Evolutionary conservation across 192 early-diverging fungal genomes (phyloP), one percentile per base, ranked within the genome.

Genomic region (Helicostylum pulchrum): DNA sequence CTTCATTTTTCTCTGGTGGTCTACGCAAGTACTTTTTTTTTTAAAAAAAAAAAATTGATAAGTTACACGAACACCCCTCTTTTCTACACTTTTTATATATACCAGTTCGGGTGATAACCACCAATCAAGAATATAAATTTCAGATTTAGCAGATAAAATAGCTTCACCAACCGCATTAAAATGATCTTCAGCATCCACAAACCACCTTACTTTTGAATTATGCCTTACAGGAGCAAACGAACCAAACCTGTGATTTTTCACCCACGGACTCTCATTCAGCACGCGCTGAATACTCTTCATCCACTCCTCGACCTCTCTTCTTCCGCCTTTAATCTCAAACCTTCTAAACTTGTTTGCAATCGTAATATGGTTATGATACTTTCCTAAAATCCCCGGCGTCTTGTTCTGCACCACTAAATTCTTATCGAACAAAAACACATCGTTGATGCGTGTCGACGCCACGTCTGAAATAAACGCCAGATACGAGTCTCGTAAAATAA

Each of bases 71-170:
- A 48, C 12, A 48, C n/a, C 39, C 54, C 23, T n/a, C 9, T 30
- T 15, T 44, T 31, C 11, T 4, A 74, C 62, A n/a, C n/a, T 26
- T 26, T 26, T 26, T 26, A 2, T 59, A n/a, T n/a, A n/a, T 78
- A 85, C 83, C 66, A 95, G 63, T 66, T 95, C 94, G 14, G 94
- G 94, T 43, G 88, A 88, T n/a, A 95, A 83, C 89, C 93, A 95
- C 94, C 94, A 94, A 72, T 93, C 92, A 31, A 69, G 77, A 64
- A 91, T 89, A 53, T 86, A 90, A 53, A 92, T 90, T 61, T 87
- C 85, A 43, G 81, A 74, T 26, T 83, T 84, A 26, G 91, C 90
- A 54, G 81, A 77, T 21, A 84, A 69, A 50, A 93, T 71, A 17
- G 88, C 91, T 62, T 92, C 89, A 0, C 89, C 89, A 12, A 92